These are phyloP conservation scores for Diaporthe sp. DNA, from an alignment of 2,329 filamentous ascomycete genomes.

Conservation along the genomic window DNA sequence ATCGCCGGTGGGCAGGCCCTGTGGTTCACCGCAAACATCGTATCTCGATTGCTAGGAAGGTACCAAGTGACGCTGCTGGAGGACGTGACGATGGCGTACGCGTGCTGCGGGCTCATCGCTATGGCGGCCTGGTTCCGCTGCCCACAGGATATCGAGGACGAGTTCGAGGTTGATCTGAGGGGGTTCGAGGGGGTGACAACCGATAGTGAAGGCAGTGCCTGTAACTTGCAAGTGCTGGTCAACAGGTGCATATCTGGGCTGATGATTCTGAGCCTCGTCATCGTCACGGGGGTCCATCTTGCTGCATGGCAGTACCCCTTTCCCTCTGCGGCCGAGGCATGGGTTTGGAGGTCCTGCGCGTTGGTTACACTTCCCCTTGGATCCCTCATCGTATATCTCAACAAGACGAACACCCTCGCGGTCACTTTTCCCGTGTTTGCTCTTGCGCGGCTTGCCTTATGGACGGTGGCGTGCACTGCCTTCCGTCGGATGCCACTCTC, in stretches of 20 bases:
- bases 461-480: neutral
- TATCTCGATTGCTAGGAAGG: neutral
- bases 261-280: neutral
- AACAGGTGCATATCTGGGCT: neutral
- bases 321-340: neutral
- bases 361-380: neutral
- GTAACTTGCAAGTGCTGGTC: neutral
- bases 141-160: neutral
- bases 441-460: neutral
- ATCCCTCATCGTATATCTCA: neutral
- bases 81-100: neutral
- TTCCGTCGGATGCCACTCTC: constrained; percentile 6
- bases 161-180: neutral
- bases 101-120: neutral
- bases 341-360: neutral
- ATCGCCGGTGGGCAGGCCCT: neutral
- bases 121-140: constrained; percentile 1
- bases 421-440: neutral
- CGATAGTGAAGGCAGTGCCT: rapidly evolving
- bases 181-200: rapidly evolving
- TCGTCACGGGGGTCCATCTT: neutral
- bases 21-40: neutral
- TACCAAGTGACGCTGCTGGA: neutral
- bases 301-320: neutral
- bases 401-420: neutral